phyloP scores from a whole-genome alignment of 345 rosid genomes.

The Gynandropsis gynandra region DNA sequence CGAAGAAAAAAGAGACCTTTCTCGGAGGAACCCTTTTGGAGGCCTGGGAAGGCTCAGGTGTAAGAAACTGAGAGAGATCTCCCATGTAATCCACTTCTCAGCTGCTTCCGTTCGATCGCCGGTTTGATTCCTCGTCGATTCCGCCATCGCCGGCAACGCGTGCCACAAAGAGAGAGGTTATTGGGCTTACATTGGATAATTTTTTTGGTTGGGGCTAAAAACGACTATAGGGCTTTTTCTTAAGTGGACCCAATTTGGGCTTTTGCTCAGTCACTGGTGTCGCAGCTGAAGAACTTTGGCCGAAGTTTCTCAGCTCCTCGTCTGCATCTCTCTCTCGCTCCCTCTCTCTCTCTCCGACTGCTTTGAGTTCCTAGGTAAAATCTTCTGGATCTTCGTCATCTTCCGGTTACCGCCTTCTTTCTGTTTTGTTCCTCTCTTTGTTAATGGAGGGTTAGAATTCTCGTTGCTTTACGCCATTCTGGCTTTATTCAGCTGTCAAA shows the following conservation, averaged over 20 bases:
- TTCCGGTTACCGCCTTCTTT: conserved; percentile 1
- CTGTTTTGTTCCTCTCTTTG: background rate
- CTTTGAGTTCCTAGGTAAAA: conserved; percentile 21
- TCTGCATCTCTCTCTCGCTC: background rate
- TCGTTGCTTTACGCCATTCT: background rate
- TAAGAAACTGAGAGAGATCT: conserved; percentile 54
- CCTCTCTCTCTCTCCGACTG: background rate
- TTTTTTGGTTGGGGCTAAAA: too few species aligned
- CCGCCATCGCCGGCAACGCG: conserved; percentile 4
- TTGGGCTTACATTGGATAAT: background rate
- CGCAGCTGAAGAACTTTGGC: too few species aligned
- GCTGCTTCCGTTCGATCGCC: conserved; percentile 18
- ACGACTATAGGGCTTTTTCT: too few species aligned
- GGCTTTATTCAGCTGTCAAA: conserved; percentile 14
- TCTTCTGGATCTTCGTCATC: conserved; percentile 10
- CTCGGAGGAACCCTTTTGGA: conserved; percentile 30
- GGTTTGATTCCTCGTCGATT: conserved; percentile 4
- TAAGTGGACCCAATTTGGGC: too few species aligned
- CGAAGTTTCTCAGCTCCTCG: too few species aligned
- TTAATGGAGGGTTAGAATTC: conserved; percentile 7
- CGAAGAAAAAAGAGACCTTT: conserved; percentile 31
- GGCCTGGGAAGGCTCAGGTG: conserved; percentile 37
- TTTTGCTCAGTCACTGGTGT: too few species aligned
- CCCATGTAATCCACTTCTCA: conserved; percentile 63
- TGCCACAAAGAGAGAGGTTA: background rate